Percentiles rank a stretch among this genome's conserved stretches.
phyloP scores from a whole-genome alignment of 345 rosid species.

The Lepidium sativum region DNA sequence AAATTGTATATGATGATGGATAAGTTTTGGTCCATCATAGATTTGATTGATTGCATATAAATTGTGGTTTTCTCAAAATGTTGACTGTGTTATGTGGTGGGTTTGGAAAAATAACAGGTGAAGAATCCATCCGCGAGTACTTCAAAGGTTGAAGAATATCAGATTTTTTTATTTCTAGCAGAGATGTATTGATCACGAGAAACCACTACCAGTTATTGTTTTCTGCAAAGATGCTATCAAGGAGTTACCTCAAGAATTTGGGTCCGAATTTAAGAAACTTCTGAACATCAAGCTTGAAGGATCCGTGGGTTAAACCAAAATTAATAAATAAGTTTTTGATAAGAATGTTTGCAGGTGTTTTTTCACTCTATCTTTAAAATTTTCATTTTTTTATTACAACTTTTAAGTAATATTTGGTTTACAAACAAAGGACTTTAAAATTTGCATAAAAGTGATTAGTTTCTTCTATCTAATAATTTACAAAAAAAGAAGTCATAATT shows the following conservation, averaged over 20 bases:
- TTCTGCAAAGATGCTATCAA: conserved; percentile 88
- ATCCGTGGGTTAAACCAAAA: conserved; percentile 51
- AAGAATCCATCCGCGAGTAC: conserved; percentile 95
- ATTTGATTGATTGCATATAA: too few species aligned
- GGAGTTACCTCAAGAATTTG: conserved; percentile 83
- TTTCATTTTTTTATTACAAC: not conserved
- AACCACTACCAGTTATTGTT: conserved; percentile 92
- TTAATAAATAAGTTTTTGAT: not conserved
- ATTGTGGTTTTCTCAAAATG: too few species aligned
- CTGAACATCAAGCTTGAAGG: conserved; percentile 25
- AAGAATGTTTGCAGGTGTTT: too few species aligned
- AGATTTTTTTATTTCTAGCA: conserved; percentile 96
- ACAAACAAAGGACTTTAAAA: too few species aligned
- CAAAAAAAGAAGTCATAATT: too few species aligned
- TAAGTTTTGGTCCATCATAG: too few species aligned
- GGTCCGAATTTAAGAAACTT: conserved; percentile 49
- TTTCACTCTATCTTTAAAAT: too few species aligned
- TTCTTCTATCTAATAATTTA: too few species aligned
- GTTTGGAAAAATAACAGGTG: conserved; percentile 36
- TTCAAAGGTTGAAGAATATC: conserved; percentile 85
- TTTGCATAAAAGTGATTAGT: too few species aligned
- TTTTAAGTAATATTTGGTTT: not conserved
- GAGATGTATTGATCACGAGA: conserved; percentile 88
- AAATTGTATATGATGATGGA: not conserved
- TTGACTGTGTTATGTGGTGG: too few species aligned